Evolutionary conservation across 2,329 filamentous ascomycete species (phyloP).

Genomic region (Boeremia exigua): DNA sequence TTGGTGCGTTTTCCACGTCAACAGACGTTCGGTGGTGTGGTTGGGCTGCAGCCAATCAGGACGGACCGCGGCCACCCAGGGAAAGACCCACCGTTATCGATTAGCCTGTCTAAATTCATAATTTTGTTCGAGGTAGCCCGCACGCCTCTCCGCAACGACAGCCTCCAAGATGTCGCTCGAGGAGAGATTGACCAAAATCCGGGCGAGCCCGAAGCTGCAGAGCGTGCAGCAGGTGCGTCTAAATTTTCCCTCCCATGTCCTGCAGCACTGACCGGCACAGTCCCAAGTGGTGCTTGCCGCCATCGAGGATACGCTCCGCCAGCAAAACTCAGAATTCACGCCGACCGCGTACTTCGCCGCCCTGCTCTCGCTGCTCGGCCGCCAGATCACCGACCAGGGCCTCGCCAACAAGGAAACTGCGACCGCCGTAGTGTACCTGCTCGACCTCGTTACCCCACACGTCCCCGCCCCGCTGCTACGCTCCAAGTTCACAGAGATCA

Average conservation of each 20-base stretch:
- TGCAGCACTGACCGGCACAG: conserved; percentile 52
- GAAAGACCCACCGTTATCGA: not conserved
- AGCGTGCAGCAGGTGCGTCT: conserved; percentile 82
- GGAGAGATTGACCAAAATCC: conserved; percentile 96
- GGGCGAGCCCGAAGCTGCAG: conserved; percentile 87
- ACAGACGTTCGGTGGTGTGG: no score
- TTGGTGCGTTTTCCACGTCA: no score
- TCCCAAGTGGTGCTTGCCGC: conserved; percentile 86
- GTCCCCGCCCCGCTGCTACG: conserved; percentile 86
- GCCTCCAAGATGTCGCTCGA: conserved; percentile 65
- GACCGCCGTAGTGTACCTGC: conserved; percentile 88
- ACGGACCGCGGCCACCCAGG: no score
- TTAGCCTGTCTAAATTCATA: not conserved
- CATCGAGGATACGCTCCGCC: conserved; percentile 89
- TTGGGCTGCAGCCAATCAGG: no score
- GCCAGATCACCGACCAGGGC: conserved; percentile 70
- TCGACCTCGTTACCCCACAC: conserved; percentile 87
- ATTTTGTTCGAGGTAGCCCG: conserved; percentile 8
- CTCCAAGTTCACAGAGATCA: conserved; percentile 93
- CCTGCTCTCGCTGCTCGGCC: conserved; percentile 84
- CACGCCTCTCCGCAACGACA: conserved; percentile 23
- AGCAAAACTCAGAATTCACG: conserved; percentile 82
- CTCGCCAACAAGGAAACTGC: conserved; percentile 82
- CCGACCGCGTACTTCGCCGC: conserved; percentile 95
- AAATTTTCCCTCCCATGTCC: no score